phyloP scores from a whole-genome alignment of 106 monocot genomes.

The Alisma plantagoaquatica region DNA sequence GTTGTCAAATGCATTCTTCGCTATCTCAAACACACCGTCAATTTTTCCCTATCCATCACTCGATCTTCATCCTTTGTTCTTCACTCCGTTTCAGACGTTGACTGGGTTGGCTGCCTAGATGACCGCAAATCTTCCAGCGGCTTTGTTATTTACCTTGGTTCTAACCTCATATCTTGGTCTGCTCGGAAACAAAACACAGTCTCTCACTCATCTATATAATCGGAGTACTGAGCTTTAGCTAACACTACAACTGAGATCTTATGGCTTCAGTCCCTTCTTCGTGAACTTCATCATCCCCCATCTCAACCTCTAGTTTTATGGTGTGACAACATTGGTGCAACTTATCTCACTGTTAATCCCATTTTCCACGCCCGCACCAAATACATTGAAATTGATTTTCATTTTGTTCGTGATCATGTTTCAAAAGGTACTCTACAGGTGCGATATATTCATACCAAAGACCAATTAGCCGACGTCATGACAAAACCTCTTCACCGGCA shows the following conservation, averaged over 20 bases:
- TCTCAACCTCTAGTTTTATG: not conserved
- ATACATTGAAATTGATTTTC: not conserved
- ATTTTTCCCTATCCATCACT: no score
- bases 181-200: not conserved
- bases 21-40: not conserved
- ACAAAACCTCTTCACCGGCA: not conserved
- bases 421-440: not conserved
- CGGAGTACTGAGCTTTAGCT: not conserved
- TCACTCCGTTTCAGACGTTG: no score
- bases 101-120: not conserved
- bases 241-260: not conserved
- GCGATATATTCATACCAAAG: not conserved
- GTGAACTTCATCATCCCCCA: not conserved
- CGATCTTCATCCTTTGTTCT: no score
- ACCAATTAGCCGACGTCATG: not conserved
- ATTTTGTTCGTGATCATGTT: not conserved
- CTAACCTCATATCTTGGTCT: slow-evolving; percentile 1
- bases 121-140: not conserved
- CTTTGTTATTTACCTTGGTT: not conserved
- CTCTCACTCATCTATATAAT: not conserved
- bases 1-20: not conserved
- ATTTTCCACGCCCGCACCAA: not conserved
- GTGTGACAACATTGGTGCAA: slow-evolving; percentile 4
- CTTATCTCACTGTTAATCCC: not conserved
- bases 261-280: not conserved